Evolutionary conservation across 306 rosid genomes (phyloP), one percentile per base, ranked within the genome.

Genomic region (Sesbania bispinosa): DNA sequence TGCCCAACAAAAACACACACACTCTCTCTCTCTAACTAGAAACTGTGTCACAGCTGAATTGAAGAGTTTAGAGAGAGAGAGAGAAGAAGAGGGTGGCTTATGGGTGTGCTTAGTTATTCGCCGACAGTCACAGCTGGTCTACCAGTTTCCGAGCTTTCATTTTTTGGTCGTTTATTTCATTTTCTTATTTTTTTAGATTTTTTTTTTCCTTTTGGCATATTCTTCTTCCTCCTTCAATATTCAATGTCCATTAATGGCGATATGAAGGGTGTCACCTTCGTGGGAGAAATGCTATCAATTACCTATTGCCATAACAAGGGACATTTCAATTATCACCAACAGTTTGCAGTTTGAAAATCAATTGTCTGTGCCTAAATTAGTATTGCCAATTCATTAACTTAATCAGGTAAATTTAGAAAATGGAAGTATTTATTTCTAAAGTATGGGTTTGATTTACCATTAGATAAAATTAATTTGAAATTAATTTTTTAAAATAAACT

Each of bases 81-180:
- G 65, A 57, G 79, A 18, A 11, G 27, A 48, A 57, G 62, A 50
- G 62, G 43, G 47, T 61, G 15, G 67, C 71, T 79, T 30, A 62
- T 83, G 87, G 87, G 87, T 45, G 75, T 83, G 82, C 77, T 82
- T 78, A 58, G 75, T 35, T 63, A 55, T 69, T 78, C 78, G 81
- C 86, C 86, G 86, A 82, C 86, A 82, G 76, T 63, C 78, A 78
- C 86, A 82, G 86, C 81, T 82, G 86, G 86, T 85, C 88, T 83
- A 59, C 88, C 76, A 15, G 73, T 58, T 62, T 68, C 45, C 41
- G 6, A 45, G 80, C 80, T 74, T 73, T 61, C 77, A 4, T 6
- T 45, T 78, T 69, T 42, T 60, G 39, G 20, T 60, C 30, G 8
- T 67, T 39, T 58, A 64, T 50, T 41, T 54, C 13, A 2, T 21